A percentile compares a stretch with the other conserved stretches of the same genome.
These are phyloP conservation scores for Zanthoxylum bungeanum DNA, from an alignment of 345 rosid species.

Conservation along the genomic window DNA sequence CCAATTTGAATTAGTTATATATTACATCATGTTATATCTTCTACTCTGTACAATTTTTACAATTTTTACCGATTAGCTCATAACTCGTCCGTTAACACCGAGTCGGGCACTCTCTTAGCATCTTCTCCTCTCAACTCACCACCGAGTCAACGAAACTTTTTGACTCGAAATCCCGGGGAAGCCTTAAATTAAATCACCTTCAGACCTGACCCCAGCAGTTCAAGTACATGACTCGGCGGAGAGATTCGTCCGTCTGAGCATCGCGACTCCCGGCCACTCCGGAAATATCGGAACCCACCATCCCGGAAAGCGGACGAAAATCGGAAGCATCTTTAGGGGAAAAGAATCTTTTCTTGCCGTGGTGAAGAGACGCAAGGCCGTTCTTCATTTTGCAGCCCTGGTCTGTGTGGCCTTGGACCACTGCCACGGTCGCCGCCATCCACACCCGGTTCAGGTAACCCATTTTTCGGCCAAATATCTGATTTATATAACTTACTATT, in stretches of 20 bases:
- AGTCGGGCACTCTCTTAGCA: neutral
- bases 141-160: neutral
- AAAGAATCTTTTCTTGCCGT: slow-evolving; percentile 39
- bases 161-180: neutral
- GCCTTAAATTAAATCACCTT: neutral
- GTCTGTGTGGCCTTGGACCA: slow-evolving; percentile 63
- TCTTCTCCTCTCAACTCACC: neutral
- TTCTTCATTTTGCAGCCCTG: slow-evolving; percentile 51
- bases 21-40: neutral
- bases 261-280: slow-evolving; percentile 19
- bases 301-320: slow-evolving; percentile 49
- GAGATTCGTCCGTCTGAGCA: slow-evolving; percentile 57
- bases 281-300: slow-evolving; percentile 37
- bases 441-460: slow-evolving; percentile 54
- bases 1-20: neutral
- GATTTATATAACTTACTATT: neutral
- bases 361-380: slow-evolving; percentile 41
- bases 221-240: slow-evolving; percentile 79
- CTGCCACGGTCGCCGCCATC: slow-evolving; percentile 74
- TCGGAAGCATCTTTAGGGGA: slow-evolving; percentile 37
- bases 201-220: slow-evolving; percentile 87
- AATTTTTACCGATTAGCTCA: neutral
- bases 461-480: slow-evolving; percentile 25
- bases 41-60: slow-evolving; percentile 1
- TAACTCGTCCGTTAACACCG: neutral